Evolutionary conservation across 2,329 filamentous ascomycete species (phyloP), one percentile per base, ranked within the genome.

Genomic region (Tolypocladium tropicale): DNA sequence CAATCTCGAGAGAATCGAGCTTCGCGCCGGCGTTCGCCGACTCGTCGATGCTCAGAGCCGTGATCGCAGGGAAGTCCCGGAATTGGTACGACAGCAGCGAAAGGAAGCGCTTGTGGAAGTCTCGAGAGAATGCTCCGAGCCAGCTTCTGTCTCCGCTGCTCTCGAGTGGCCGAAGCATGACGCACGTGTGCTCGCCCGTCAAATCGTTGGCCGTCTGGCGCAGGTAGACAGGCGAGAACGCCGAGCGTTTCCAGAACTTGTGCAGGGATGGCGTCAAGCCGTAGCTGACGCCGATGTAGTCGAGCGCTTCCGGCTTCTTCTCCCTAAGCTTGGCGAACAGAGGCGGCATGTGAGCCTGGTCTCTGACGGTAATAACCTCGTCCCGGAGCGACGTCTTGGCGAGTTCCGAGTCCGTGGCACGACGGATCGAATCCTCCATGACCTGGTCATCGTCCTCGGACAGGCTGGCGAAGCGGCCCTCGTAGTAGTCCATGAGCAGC

Each of bases 241-340:
- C 78, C 18, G 88, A 83, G 37, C 89, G 87, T 74, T 96, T 96
- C 94, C 94, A 99, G 78, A 99, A 99, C 67, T 90, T 95, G 75
- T 96, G 94, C 16, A 99, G 83, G 16, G 83, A 80, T 41, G 85
- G 79, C 0, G 94, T 99, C 56, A 99, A 78, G 54, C 94, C 95
- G 69, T 95, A 99, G 66, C 90, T 95, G 53, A 99, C 95, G 67
- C 95, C 94, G 18, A 99, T 73, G 67, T 97, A 99, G 72, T 99
- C 94, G 7, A 99, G 83, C 6, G 76, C 76, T 49, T 89, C 86
- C 0, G 94, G 87, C 56, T 84, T 85, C 61, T 89, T 84, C 72
- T 99, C 91, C 0, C 87, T 84, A 33, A 99, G 78, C 64, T 92
- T 93, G 12, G 91, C 83, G 66, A 99, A 97, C 2, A 99, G 79